Conservation (phyloP, 805 yeast genomes). For the Zygosaccharomyces siamensis region DNA sequence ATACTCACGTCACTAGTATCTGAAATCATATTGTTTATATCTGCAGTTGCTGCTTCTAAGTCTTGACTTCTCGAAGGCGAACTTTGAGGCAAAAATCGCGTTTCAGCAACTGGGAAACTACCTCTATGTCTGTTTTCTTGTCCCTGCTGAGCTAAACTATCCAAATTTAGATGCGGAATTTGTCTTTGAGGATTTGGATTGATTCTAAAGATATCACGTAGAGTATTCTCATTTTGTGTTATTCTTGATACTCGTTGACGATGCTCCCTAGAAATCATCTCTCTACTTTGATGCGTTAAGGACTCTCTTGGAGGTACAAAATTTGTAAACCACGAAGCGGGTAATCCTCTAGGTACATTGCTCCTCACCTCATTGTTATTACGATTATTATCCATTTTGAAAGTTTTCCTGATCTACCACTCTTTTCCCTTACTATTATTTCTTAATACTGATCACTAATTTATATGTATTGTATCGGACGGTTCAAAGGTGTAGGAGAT, state of each 20-base stretch:
- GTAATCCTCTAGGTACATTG: slow-evolving; percentile 16
- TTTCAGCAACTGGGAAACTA: slow-evolving; percentile 1
- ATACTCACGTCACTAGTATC: slow-evolving; percentile 13
- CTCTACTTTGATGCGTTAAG: slow-evolving; percentile 15
- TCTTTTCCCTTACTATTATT: not conserved
- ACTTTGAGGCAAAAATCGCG: not conserved
- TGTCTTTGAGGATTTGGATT: slow-evolving; percentile 10
- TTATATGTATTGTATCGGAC: not conserved
- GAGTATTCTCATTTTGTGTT: slow-evolving; percentile 19
- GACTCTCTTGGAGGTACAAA: slow-evolving; percentile 17
- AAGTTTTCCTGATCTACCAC: not conserved
- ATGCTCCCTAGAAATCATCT: slow-evolving; percentile 18
- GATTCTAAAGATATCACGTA: slow-evolving; percentile 18
- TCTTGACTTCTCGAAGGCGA: not conserved
- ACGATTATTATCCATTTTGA: slow-evolving; percentile 9
- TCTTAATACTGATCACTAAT: not conserved
- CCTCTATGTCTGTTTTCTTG: slow-evolving; percentile 3
- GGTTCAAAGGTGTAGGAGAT: not conserved
- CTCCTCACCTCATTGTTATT: slow-evolving; percentile 9
- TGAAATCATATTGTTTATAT: slow-evolving; percentile 1
- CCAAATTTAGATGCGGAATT: slow-evolving; percentile 1
- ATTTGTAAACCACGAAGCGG: slow-evolving; percentile 23
- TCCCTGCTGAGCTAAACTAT: slow-evolving; percentile 6
- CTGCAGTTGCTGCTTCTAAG: not conserved
- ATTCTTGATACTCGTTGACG: slow-evolving; percentile 21